Conservation (phyloP, 225 moss, liverwort and hornwort genomes). For the Marchantia paleacea region DNA sequence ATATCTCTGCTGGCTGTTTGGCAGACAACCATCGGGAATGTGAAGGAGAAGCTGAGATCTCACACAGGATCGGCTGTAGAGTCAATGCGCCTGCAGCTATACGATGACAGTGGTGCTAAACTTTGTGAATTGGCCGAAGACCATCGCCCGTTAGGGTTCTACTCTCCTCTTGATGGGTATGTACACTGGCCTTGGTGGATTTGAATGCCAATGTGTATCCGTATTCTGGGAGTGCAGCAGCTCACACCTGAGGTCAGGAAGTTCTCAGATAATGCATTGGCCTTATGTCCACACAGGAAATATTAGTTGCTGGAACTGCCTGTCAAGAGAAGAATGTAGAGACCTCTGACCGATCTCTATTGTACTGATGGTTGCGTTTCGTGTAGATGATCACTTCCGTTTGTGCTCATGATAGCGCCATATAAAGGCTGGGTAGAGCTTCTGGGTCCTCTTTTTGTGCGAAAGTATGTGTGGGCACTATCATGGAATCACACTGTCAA, state of each 20-base stretch:
- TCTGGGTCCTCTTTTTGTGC: neutral
- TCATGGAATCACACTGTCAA: neutral
- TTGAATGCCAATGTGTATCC: neutral
- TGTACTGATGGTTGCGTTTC: neutral
- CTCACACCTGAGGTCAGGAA: neutral
- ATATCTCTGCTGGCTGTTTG: neutral
- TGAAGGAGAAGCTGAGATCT: conserved; percentile 87
- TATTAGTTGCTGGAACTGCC: too few relatives aligned
- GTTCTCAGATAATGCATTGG: neutral
- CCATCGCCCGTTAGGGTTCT: conserved; percentile 77
- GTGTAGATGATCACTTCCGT: neutral
- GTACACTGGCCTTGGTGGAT: neutral
- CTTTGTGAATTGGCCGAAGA: conserved; percentile 74
- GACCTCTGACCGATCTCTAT: neutral
- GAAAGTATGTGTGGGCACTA: neutral
- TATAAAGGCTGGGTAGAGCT: neutral
- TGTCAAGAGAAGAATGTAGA: too few relatives aligned
- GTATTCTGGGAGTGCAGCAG: too few relatives aligned
- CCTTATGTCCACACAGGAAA: neutral
- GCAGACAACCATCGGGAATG: conserved; percentile 70
- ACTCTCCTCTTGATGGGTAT: conserved; percentile 90
- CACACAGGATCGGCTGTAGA: conserved; percentile 86
- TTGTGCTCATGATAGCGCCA: neutral
- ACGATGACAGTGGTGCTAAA: conserved; percentile 61
- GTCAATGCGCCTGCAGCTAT: conserved; percentile 85